Evolutionary conservation across 23 red algal species (phyloP).

Genomic region (Cyanidiococcus yangmingshanensis): DNA sequence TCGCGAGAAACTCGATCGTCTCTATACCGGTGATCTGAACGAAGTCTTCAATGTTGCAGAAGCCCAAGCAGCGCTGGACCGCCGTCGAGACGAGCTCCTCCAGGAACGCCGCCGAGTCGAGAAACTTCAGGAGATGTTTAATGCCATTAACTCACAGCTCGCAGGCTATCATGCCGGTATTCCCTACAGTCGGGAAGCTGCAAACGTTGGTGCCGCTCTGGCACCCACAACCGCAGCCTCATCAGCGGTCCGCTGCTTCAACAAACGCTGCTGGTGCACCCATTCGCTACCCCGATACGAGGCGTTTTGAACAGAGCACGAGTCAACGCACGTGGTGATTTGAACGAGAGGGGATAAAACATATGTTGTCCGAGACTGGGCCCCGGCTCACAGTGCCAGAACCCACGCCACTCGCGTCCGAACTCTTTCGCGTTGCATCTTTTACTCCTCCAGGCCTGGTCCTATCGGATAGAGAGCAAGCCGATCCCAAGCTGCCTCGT

Average conservation of each 20-base stretch:
- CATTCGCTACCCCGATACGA: neutral
- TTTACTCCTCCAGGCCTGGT: too few species aligned
- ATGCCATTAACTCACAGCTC: conserved; percentile 13
- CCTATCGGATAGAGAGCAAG: too few species aligned
- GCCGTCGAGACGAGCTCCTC: neutral
- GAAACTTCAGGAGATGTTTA: conserved; percentile 14
- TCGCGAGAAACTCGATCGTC: conserved; percentile 14
- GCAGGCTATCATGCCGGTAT: neutral
- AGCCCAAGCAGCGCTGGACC: neutral
- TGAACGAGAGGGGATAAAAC: neutral
- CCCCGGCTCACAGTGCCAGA: too few species aligned
- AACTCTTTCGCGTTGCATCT: too few species aligned
- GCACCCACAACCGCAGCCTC: neutral
- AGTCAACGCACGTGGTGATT: neutral
- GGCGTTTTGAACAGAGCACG: neutral
- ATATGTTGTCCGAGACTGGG: neutral
- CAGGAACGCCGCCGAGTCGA: neutral
- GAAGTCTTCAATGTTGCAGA: conserved; percentile 13
- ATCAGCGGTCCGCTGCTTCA: neutral
- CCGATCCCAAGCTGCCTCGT: too few species aligned
- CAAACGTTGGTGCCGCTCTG: neutral
- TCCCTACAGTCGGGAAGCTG: neutral
- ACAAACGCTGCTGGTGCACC: neutral
- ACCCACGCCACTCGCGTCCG: too few species aligned
- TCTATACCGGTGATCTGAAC: conserved; percentile 14